Evolutionary conservation across 83 land plant genomes (phyloP), one percentile per base, ranked within the genome.

Genomic region (Picea mariana): DNA sequence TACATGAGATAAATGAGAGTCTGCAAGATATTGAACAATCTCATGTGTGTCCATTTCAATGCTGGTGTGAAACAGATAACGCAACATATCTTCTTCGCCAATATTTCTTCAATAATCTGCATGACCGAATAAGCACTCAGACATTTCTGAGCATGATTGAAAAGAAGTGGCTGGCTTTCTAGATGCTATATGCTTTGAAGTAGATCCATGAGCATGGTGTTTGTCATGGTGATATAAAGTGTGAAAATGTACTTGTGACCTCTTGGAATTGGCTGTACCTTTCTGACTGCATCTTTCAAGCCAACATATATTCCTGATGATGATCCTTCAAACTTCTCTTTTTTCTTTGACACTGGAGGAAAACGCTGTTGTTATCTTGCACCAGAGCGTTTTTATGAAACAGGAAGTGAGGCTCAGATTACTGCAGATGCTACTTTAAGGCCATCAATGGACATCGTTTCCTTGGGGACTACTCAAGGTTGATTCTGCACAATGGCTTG

Each of bases 201-300:
- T 99, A 98, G 79, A 90, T 96, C 85, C 99, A 98, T 79, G 98
- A 95, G 62, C 93, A 93, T 72, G 98, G 95, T 8, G 91, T 98
- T 77, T 98, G 97, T 55, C 99, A 98, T 82, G 99, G 99, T 98
- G 99, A 98, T 88, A 98, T 98, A 59, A 98, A 98, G 86, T 98
- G 99, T 87, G 99, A 98, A 90, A 98, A 98, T 91, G 99, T 98
- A 49, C 86, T 98, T 79, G 97, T 98, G 24, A 96, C 99, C 8
- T 98, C 99, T 8, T 98, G 98, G 99, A 98, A 98, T 79, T 98
- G 99, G 99, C 87, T 94, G 23, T 98, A 98, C 80, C 98, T 98
- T 83, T 89, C 97, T 67, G 99, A 98, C 79, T 97, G 99, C 99
- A 69, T 98, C 99, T 1, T 94, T 96, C 80, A 98, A 98, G 82